phyloP scores from a whole-genome alignment of 441 rosid species.

The Corymbia calophylla region DNA sequence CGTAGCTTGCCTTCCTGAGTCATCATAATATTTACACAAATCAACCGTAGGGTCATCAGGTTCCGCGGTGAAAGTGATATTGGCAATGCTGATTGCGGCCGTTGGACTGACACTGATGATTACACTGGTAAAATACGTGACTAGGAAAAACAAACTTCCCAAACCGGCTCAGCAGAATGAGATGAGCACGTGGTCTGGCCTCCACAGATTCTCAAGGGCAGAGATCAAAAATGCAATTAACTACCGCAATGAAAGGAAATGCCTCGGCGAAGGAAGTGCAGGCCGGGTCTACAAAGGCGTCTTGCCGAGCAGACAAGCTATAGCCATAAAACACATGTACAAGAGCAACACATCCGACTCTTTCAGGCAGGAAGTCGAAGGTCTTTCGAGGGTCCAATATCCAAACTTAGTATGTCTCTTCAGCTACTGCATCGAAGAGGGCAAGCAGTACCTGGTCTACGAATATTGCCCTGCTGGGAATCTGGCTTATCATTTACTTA shows the following conservation, averaged over 20 bases:
- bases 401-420: constrained; percentile 53
- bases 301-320: constrained; percentile 57
- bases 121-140: constrained; percentile 21
- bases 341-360: constrained; percentile 34
- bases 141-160: not conserved
- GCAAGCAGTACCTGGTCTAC: constrained; percentile 52
- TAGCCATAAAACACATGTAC: constrained; percentile 52
- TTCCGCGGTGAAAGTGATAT: constrained; percentile 9
- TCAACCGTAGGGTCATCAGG: constrained; percentile 12
- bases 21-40: not conserved
- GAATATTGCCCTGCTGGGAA: constrained; percentile 58
- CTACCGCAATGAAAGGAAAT: constrained; percentile 8
- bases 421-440: constrained; percentile 50
- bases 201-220: constrained; percentile 47
- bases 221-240: constrained; percentile 56
- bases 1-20: not conserved
- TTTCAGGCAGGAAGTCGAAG: constrained; percentile 49
- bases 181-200: constrained; percentile 28
- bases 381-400: constrained; percentile 60
- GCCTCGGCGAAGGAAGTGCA: constrained; percentile 56
- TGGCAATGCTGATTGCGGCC: constrained; percentile 14
- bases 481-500: constrained; percentile 40
- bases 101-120: constrained; percentile 20
- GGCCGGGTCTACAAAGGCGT: constrained; percentile 52
- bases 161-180: constrained; percentile 12